Conservation (phyloP, 495 filamentous ascomycete species). For the Pseudoneurospora amorphoporcata region DNA sequence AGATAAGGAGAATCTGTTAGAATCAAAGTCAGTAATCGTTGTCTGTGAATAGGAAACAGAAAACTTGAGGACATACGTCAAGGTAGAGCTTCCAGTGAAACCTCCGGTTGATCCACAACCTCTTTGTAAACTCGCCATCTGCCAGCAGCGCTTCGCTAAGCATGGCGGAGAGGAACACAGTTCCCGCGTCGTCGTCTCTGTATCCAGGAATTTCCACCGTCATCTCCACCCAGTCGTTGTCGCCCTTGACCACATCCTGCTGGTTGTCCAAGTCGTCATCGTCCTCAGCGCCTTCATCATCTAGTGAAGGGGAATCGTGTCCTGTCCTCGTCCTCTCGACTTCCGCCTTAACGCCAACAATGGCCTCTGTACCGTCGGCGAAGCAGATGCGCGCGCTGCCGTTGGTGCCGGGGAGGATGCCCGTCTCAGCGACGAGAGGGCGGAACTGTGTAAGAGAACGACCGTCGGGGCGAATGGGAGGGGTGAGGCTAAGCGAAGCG, state of each 20-base stretch:
- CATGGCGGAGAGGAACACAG: conserved; percentile 78
- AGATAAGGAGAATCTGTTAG: conserved; percentile 78
- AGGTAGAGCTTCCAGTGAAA: conserved; percentile 97
- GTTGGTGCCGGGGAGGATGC: conserved; percentile 79
- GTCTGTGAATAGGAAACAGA: neutral
- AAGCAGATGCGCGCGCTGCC: conserved; percentile 90
- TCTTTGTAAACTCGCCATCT: conserved; percentile 55
- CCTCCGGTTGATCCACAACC: conserved; percentile 71
- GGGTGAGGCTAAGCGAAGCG: conserved; percentile 64
- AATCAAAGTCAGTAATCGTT: conserved; percentile 6
- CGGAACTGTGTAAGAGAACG: conserved; percentile 81
- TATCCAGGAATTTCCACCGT: conserved; percentile 77
- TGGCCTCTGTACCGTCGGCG: conserved; percentile 87
- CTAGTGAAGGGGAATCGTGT: conserved; percentile 19
- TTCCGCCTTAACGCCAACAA: conserved; percentile 91
- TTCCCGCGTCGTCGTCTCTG: conserved; percentile 82
- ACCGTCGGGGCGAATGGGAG: conserved; percentile 84
- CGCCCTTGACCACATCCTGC: conserved; percentile 23
- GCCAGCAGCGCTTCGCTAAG: conserved; percentile 80
- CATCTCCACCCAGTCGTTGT: conserved; percentile 68
- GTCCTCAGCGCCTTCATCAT: conserved; percentile 13
- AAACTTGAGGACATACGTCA: conserved; percentile 53
- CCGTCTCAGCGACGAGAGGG: conserved; percentile 76
- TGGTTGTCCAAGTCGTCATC: conserved; percentile 13
- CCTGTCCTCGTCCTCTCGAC: conserved; percentile 57